Conservation (phyloP, 192 early-diverging fungal genomes). For the Gigaspora rosea region DNA sequence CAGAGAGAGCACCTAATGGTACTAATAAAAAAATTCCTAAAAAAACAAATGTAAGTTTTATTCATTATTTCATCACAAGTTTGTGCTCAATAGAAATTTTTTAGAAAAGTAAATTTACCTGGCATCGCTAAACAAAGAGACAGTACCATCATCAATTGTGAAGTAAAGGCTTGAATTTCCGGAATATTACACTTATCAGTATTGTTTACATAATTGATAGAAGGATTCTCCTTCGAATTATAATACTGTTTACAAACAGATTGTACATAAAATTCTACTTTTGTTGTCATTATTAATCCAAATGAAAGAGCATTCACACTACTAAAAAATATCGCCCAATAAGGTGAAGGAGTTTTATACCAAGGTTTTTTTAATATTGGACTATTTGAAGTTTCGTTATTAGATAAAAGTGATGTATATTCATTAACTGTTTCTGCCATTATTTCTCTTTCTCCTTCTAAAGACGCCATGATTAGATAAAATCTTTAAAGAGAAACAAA, state of each 20-base stretch:
- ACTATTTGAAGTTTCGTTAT: no score
- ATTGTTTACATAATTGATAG: not conserved
- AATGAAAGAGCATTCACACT: not conserved
- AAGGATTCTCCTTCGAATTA: not conserved
- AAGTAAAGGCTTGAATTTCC: slow-evolving; percentile 17
- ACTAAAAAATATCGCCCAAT: not conserved
- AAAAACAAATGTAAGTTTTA: no score
- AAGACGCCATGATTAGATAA: no score
- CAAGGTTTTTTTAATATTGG: not conserved
- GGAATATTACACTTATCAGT: slow-evolving; percentile 13
- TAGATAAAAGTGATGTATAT: no score
- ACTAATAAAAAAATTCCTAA: slow-evolving; percentile 22
- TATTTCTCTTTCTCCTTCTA: no score
- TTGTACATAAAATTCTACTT: not conserved
- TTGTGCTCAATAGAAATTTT: no score
- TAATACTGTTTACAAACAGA: slow-evolving; percentile 14
- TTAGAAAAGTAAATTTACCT: not conserved
- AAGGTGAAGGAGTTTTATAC: slow-evolving; percentile 10
- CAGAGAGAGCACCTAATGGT: slow-evolving; percentile 16
- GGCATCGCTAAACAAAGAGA: slow-evolving; percentile 21
- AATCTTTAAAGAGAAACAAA: no score
- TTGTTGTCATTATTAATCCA: not conserved
- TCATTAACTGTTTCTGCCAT: no score
- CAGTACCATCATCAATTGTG: slow-evolving; percentile 5
- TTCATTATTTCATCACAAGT: no score